A percentile compares a stretch with the other conserved stretches of the same genome.
phyloP scores from a whole-genome alignment of 495 filamentous ascomycete genomes.

The Neurospora sp. region DNA sequence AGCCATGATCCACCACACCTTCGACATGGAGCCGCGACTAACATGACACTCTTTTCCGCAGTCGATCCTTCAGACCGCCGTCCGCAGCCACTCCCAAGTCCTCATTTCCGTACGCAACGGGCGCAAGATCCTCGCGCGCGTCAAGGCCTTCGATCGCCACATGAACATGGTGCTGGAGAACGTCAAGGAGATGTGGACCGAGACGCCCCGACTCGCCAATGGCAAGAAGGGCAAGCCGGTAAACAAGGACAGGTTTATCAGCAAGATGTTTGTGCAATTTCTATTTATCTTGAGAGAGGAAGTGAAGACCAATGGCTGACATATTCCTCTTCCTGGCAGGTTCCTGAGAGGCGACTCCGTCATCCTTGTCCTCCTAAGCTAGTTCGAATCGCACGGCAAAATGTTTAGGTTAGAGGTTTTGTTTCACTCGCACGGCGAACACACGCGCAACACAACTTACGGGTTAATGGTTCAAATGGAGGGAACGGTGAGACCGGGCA shows the following conservation, averaged over 20 bases:
- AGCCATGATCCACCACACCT: slow-evolving; percentile 17
- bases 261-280: slow-evolving; percentile 70
- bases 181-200: slow-evolving; percentile 97
- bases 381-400: slow-evolving; percentile 1
- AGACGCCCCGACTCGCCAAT: slow-evolving; percentile 63
- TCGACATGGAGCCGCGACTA: neutral
- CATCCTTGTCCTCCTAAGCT: slow-evolving; percentile 86
- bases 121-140: slow-evolving; percentile 36
- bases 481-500: neutral
- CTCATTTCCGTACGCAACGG: slow-evolving; percentile 74
- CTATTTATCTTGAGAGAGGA: neutral
- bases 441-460: neutral
- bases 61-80: slow-evolving; percentile 86
- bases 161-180: slow-evolving; percentile 25
- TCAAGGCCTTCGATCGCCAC: slow-evolving; percentile 40
- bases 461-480: neutral
- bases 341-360: slow-evolving; percentile 92
- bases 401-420: neutral
- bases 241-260: slow-evolving; percentile 97
- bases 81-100: slow-evolving; percentile 74
- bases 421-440: neutral
- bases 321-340: slow-evolving; percentile 34
- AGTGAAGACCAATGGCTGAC: slow-evolving; percentile 13
- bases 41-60: neutral
- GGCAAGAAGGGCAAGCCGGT: slow-evolving; percentile 83